Evolutionary conservation across 2,329 filamentous ascomycete genomes (phyloP).

Genomic region (Aspergillus sp.): DNA sequence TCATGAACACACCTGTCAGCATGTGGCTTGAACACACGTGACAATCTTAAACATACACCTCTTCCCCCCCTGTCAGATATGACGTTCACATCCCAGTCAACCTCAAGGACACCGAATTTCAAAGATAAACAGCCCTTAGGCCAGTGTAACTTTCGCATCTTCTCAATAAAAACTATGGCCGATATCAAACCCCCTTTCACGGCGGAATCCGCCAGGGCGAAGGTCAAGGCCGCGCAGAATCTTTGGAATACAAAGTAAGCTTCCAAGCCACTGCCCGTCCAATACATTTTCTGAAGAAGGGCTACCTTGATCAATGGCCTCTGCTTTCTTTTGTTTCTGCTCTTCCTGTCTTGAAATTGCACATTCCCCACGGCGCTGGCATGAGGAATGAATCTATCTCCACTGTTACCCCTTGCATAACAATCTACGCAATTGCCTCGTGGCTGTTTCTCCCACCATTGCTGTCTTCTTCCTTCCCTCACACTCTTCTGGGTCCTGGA

Average conservation of each 20-base stretch:
- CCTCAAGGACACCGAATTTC: no score
- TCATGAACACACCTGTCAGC: no score
- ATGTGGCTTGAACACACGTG: no score
- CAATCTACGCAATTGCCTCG: not conserved
- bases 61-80: no score
- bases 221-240: slow-evolving; percentile 82
- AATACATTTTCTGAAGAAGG: no score
- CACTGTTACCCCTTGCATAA: slow-evolving; percentile 5
- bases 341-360: not conserved
- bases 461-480: not conserved
- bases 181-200: slow-evolving; percentile 68
- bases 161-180: slow-evolving; percentile 29
- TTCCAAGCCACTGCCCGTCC: not conserved
- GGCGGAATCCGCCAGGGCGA: slow-evolving; percentile 66
- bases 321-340: not conserved
- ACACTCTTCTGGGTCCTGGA: not conserved
- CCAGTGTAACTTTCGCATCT: no score
- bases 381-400: not conserved
- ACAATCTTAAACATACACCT: no score
- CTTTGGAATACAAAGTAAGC: slow-evolving; percentile 74
- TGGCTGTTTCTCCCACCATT: not conserved
- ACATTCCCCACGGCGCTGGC: not conserved
- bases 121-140: no score
- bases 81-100: no score
- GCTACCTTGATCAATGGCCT: not conserved